Evolutionary conservation across 148 eudicot species (phyloP).

Genomic region (Fallopia convolvulus): DNA sequence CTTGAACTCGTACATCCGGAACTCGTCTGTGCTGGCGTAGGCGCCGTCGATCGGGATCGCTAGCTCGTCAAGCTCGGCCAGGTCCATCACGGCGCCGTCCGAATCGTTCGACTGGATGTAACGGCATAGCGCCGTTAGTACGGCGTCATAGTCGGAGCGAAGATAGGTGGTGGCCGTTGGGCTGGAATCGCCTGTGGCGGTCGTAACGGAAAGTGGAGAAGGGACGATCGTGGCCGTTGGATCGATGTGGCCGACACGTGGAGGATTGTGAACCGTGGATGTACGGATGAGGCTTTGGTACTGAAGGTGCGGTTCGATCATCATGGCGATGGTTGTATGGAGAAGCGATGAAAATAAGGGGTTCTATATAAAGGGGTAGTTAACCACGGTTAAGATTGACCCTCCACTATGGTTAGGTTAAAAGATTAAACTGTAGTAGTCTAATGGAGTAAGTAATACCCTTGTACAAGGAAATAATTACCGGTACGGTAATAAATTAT

Average conservation of each 20-base stretch:
- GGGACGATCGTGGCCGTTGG: not conserved
- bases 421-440: not conserved
- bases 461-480: not conserved
- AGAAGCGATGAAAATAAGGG: not conserved
- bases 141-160: slow-evolving; percentile 1
- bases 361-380: not conserved
- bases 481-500: not conserved
- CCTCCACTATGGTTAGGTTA: not conserved
- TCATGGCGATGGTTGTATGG: not conserved
- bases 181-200: not conserved
- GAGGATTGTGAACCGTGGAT: not conserved
- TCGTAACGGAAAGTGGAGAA: not conserved
- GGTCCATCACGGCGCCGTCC: not conserved
- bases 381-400: slow-evolving; percentile 2
- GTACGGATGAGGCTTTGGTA: not conserved
- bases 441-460: too few species aligned
- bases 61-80: not conserved
- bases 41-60: not conserved
- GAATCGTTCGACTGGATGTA: not conserved
- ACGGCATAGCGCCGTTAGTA: slow-evolving; percentile 4
- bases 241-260: not conserved
- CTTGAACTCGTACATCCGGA: slow-evolving; percentile 88
- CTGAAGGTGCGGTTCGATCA: slow-evolving; percentile 5
- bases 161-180: not conserved
- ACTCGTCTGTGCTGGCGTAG: slow-evolving; percentile 20